Base-by-base conservation (phyloP, 2,329 filamentous ascomycete species). In the Trichoderma endophyticum region DNA sequence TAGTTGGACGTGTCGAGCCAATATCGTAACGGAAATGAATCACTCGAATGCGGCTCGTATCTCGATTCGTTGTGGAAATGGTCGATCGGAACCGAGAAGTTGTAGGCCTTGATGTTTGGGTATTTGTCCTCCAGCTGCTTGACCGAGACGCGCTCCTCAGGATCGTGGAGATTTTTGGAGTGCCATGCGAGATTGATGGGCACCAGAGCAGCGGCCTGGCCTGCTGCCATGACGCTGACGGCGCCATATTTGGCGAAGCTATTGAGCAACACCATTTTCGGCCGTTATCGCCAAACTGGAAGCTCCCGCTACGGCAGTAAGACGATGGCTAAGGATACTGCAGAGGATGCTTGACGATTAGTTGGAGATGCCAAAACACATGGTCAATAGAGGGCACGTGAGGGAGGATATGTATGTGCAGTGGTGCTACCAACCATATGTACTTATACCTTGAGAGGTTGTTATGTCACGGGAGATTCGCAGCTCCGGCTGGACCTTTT, bases 1-100 rank as follows among this genome's bases (percentile, higher is more conserved):
- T 97, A 97, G 82, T 92, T 87, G 59, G 87, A 87, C 1, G 90
- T 89, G 77, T 97, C 93, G 76, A 95, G 94, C 91, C 91, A 97
- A 83, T 96, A 97, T 12, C 93, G 88, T 62, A 95, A 83, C 26
- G 88, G 81, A 80, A 94, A 97, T 1, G 82, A 87, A 30, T 80
- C 90, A 75, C 91, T 83, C 9, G 87, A 89, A 80, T 97, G 93
- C 43, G 94, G 93, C 79, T 91, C 92, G 78, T 97, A 97, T 63
- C 85, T 83, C 2, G 89, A 88, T 70, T 94, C 91, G 77, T 95
- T 93, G 81, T 92, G 92, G 82, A 96, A 97, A 78, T 96, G 93
- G 80, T 97, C 93, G 39, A 97, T 84, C 18, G 87, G 87, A 4
- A 87, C 86, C 2, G 80, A 81, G 65, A 83, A 71, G 73, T 82